phyloP scores from a whole-genome alignment of 2,329 filamentous ascomycete genomes.

The Alternaria sp. region DNA sequence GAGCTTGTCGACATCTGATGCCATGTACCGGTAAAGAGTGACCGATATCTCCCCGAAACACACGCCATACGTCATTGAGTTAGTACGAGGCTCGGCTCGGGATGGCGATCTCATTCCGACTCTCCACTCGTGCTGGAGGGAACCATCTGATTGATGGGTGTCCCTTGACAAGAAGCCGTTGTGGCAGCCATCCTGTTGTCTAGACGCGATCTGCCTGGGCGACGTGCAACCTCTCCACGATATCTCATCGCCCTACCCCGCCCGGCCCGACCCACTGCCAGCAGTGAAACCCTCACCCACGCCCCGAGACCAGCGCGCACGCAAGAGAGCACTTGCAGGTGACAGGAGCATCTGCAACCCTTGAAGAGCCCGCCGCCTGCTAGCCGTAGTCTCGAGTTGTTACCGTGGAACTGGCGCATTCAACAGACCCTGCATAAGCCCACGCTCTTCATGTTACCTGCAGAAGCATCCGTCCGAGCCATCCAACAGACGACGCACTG shows the following conservation, averaged over 20 bases:
- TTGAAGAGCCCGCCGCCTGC: too few relatives aligned
- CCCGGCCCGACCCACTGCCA: neutral
- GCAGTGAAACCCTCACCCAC: neutral
- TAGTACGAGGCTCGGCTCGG: slow-evolving; percentile 13
- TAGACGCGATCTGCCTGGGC: slow-evolving; percentile 22
- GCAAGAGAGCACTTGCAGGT: neutral
- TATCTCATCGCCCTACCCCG: neutral
- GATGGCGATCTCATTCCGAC: slow-evolving; percentile 1
- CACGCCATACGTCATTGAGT: slow-evolving; percentile 20
- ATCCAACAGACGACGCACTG: neutral
- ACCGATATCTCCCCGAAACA: slow-evolving; percentile 22
- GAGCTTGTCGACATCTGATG: slow-evolving; percentile 16
- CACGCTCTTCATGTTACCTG: neutral
- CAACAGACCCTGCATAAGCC: too few relatives aligned
- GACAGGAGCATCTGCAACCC: too few relatives aligned
- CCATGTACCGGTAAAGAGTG: slow-evolving; percentile 14
- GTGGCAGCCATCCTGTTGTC: slow-evolving; percentile 7
- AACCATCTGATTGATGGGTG: neutral
- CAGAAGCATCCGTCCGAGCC: neutral
- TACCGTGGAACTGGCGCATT: too few relatives aligned
- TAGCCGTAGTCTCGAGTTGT: too few relatives aligned
- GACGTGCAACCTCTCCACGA: neutral
- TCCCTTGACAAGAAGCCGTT: neutral
- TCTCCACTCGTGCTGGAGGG: neutral
- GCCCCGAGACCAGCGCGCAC: neutral